Evolutionary conservation across 805 yeast genomes (phyloP).

Genomic region (Pichia nanzhaoensis): DNA sequence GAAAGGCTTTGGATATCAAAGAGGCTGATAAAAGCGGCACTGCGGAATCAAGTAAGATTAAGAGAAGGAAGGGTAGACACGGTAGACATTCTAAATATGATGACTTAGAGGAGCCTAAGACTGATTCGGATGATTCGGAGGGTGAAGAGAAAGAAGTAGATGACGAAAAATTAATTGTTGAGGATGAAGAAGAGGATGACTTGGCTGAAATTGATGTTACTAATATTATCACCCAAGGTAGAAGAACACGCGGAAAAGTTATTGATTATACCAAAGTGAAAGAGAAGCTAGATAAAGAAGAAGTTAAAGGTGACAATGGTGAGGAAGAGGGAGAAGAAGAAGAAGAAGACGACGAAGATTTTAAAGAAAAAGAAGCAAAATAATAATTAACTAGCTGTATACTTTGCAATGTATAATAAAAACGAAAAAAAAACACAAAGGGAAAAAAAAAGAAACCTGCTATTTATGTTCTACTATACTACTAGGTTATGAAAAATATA

Average conservation of each 20-base stretch:
- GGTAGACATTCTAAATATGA: conserved; percentile 22
- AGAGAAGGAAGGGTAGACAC: conserved; percentile 15
- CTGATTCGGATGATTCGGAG: conserved; percentile 19
- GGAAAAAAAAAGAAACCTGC: not conserved
- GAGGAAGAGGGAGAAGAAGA: conserved; percentile 39
- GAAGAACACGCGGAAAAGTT: conserved; percentile 86
- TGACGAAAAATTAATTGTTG: conserved; percentile 48
- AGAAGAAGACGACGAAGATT: conserved; percentile 41
- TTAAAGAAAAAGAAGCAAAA: conserved; percentile 34
- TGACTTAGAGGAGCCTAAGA: conserved; percentile 18
- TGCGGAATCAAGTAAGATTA: conserved; percentile 1
- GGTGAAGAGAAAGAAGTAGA: conserved; percentile 39
- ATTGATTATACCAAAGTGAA: conserved; percentile 82
- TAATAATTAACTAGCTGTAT: not conserved
- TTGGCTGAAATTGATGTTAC: conserved; percentile 72
- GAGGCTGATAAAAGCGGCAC: too few species aligned
- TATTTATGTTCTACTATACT: too few species aligned
- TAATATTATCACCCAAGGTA: conserved; percentile 76
- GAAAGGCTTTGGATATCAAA: not conserved
- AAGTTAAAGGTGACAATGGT: conserved; percentile 35
- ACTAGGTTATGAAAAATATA: too few species aligned
- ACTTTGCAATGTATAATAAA: not conserved
- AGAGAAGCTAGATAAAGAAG: conserved; percentile 52
- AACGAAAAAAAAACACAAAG: not conserved
- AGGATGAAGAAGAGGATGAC: conserved; percentile 71